Evolutionary conservation across 2,329 filamentous ascomycete species (phyloP).

Genomic region (Chalaropsis thielavioides): DNA sequence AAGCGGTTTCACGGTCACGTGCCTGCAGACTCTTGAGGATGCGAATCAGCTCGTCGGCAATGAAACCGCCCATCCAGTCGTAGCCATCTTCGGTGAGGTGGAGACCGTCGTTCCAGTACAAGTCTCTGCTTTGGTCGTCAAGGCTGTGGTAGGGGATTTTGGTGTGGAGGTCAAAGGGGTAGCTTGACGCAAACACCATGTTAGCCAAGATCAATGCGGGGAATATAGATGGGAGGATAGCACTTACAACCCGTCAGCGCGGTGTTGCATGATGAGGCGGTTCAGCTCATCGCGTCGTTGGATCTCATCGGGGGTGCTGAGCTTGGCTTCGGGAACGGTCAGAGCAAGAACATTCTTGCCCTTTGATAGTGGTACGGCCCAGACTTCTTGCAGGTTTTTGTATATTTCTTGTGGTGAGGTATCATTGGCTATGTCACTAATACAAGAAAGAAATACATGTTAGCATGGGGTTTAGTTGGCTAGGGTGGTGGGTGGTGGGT

Average conservation of each 20-base stretch:
- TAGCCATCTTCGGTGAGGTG: constrained; percentile 47
- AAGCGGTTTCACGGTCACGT: constrained; percentile 17
- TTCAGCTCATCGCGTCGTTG: constrained; percentile 35
- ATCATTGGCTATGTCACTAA: constrained; percentile 36
- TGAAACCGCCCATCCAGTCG: constrained; percentile 43
- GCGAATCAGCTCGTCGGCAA: constrained; percentile 39
- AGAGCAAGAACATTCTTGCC: constrained; percentile 46
- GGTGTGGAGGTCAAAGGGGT: constrained; percentile 40
- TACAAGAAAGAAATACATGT: neutral
- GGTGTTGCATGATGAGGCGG: constrained; percentile 35
- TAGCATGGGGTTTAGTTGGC: neutral
- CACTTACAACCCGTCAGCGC: constrained; percentile 36
- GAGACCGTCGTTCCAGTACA: constrained; percentile 47
- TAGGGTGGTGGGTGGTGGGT: neutral
- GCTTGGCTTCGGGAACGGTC: constrained; percentile 42
- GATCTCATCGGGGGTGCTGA: constrained; percentile 23
- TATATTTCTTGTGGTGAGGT: constrained; percentile 31
- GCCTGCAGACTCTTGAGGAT: constrained; percentile 25
- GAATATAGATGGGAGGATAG: neutral
- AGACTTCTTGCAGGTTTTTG: constrained; percentile 34
- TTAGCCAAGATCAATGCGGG: neutral
- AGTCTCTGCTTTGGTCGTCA: constrained; percentile 29
- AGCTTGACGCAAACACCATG: constrained; percentile 25
- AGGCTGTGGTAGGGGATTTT: constrained; percentile 41
- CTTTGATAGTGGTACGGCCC: constrained; percentile 34